Base-by-base conservation (phyloP, 148 eudicot species). In the Rhododendron mucronatum region DNA sequence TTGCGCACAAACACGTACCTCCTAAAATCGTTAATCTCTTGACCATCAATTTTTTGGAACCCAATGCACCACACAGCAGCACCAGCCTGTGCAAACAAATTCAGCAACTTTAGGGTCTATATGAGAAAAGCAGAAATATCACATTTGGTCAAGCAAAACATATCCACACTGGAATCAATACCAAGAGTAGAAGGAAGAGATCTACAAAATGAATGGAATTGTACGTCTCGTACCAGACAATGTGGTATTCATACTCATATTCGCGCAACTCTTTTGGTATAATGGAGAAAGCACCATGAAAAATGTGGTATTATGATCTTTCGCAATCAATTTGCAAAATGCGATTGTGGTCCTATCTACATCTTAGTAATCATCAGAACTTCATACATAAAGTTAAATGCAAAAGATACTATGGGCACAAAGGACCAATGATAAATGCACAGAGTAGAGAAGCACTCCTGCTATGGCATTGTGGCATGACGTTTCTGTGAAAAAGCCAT, bases 21-120 rank as follows among this genome's bases (percentile, higher is more conserved):
- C 98, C 99, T 87, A 96, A 89, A 88, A 96, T 96, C 26, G 96
- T 91, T 37, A 39, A 93, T 83, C 45, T 93, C 98, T 88, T 89
- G 95, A 89, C 89, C 93, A 48, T 87, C 92, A 87, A 89, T 94
- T 88, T 89, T 96, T 87, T 93, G 90, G 89, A 96, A 95, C 77
- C 99, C 99, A 86, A 96, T 90, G 92, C 99, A 96, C 98, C 99
- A 96, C 90, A 91, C 89, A 57, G 96, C 86, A 85, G 92, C 96
- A 87, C 96, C 97, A 83, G 93, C 96, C 98, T 95, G 93, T 85
- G 48, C 78, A 12, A 86, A 84, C 28, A 59, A 87, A 80, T 73
- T 67, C 33, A 7, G 65, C 44, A 87, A 87, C 65, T 39, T 10
- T 3, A 30, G 48, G 33, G 28, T 73, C 7, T 30, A 1, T 50